A percentile compares a stretch with the other conserved stretches of the same genome.
Conservation (phyloP, 176 grass and related monocot species). For the Aegilops longissima region DNA sequence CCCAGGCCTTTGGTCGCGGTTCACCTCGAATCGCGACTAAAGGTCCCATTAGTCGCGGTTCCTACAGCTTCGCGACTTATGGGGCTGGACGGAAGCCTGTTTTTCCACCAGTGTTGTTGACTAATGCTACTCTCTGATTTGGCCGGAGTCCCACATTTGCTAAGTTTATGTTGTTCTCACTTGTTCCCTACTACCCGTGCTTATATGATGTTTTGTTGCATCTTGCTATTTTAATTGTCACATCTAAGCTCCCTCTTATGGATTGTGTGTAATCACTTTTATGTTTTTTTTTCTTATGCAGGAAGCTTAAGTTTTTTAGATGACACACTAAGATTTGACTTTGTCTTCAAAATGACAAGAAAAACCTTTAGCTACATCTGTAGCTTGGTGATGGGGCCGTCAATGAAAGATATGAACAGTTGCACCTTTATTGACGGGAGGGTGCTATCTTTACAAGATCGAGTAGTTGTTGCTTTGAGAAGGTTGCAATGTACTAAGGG, state of each 20-base stretch:
- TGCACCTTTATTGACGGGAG: not conserved
- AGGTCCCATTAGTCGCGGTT: too few species aligned
- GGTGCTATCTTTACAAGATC: conserved; percentile 21
- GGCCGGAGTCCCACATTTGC: too few species aligned
- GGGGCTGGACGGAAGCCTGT: too few species aligned
- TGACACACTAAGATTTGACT: not conserved
- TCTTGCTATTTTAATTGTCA: not conserved
- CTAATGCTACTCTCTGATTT: too few species aligned
- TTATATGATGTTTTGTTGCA: too few species aligned
- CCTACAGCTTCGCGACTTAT: too few species aligned
- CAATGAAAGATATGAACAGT: not conserved
- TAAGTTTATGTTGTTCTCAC: too few species aligned
- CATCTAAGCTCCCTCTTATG: not conserved
- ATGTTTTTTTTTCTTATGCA: not conserved
- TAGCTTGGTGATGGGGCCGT: not conserved
- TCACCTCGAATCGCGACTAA: too few species aligned
- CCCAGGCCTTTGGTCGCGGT: too few species aligned
- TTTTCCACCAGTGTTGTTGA: too few species aligned
- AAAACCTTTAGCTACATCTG: not conserved
- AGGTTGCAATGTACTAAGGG: not conserved
- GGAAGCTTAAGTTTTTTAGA: not conserved
- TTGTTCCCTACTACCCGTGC: too few species aligned
- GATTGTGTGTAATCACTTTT: not conserved
- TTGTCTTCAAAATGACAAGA: not conserved
- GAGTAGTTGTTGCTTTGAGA: conserved; percentile 8